Evolutionary conservation across 164 flowering plant species (phyloP).

Genomic region (Malania oleifera): DNA sequence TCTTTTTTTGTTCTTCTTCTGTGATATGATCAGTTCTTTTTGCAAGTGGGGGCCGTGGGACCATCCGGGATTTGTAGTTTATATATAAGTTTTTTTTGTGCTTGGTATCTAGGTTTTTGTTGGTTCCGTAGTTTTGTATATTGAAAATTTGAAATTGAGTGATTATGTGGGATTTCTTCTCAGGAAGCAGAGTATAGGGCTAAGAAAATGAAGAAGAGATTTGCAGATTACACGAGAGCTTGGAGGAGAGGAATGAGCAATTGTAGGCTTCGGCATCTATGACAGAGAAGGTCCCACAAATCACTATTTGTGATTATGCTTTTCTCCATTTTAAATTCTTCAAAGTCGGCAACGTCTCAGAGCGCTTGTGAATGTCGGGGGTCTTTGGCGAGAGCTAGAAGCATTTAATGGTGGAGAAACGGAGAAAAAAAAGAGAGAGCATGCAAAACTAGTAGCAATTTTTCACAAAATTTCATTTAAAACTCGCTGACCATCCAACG

Average conservation of each 20-base stretch:
- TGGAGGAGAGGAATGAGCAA: slow-evolving; percentile 66
- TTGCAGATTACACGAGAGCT: slow-evolving; percentile 41
- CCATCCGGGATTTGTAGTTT: slow-evolving; percentile 1
- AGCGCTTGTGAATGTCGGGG: too few species aligned
- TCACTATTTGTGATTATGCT: background rate
- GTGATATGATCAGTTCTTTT: slow-evolving; percentile 2
- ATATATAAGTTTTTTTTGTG: too few species aligned
- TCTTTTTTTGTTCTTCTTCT: slow-evolving; percentile 12
- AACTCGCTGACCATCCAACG: too few species aligned
- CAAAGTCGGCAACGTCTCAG: too few species aligned
- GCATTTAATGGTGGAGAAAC: too few species aligned
- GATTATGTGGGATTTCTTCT: background rate
- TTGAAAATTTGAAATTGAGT: background rate
- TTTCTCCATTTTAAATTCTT: background rate
- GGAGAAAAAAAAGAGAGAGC: too few species aligned
- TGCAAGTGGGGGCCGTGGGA: slow-evolving; percentile 19
- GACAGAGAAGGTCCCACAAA: slow-evolving; percentile 51
- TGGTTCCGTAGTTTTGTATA: background rate
- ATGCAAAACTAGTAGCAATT: too few species aligned
- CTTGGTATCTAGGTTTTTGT: background rate
- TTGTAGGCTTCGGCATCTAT: slow-evolving; percentile 51
- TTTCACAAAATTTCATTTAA: too few species aligned
- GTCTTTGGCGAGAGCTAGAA: too few species aligned
- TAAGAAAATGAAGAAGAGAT: slow-evolving; percentile 61
- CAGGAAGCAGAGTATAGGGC: slow-evolving; percentile 72